phyloP scores from a whole-genome alignment of 2,329 filamentous ascomycete genomes.

The Diaporthe helianthi region DNA sequence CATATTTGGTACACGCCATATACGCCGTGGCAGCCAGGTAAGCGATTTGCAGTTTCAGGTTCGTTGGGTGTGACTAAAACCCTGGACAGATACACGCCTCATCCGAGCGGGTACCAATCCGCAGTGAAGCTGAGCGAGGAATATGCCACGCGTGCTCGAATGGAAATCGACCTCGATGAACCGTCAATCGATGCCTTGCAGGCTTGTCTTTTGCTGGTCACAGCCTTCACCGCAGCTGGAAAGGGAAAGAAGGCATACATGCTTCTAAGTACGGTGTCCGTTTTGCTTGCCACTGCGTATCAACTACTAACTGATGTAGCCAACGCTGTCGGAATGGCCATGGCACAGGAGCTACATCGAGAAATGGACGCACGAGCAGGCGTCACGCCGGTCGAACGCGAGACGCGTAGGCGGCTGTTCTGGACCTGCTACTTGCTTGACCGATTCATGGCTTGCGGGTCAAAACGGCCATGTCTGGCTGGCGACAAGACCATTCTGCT shows the following conservation, averaged over 20 bases:
- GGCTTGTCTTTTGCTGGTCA: slow-evolving; percentile 75
- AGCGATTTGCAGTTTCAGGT: slow-evolving; percentile 34
- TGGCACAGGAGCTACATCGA: slow-evolving; percentile 81
- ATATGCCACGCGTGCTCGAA: slow-evolving; percentile 73
- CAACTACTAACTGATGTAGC: slow-evolving; percentile 57
- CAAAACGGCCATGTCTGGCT: slow-evolving; percentile 81
- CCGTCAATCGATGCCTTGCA: slow-evolving; percentile 81
- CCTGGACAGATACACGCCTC: slow-evolving; percentile 70
- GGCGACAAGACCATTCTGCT: slow-evolving; percentile 78
- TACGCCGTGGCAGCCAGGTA: slow-evolving; percentile 70
- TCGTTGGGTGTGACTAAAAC: slow-evolving; percentile 36
- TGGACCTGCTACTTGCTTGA: slow-evolving; percentile 91
- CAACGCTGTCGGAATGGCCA: slow-evolving; percentile 80
- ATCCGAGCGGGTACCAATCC: slow-evolving; percentile 71
- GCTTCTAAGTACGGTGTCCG: slow-evolving; percentile 68
- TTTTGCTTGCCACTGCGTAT: neutral
- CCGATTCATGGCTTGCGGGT: slow-evolving; percentile 81
- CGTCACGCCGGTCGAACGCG: slow-evolving; percentile 72
- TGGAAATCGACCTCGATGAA: slow-evolving; percentile 78
- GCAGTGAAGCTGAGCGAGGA: slow-evolving; percentile 74
- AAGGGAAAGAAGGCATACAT: slow-evolving; percentile 88
- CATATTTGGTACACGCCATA: slow-evolving; percentile 61
- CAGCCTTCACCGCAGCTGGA: slow-evolving; percentile 78
- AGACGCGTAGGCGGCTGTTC: slow-evolving; percentile 80
- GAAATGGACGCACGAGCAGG: slow-evolving; percentile 71